phyloP scores from a whole-genome alignment of 257 asterid genomes.

The Anisodus acutangulus region DNA sequence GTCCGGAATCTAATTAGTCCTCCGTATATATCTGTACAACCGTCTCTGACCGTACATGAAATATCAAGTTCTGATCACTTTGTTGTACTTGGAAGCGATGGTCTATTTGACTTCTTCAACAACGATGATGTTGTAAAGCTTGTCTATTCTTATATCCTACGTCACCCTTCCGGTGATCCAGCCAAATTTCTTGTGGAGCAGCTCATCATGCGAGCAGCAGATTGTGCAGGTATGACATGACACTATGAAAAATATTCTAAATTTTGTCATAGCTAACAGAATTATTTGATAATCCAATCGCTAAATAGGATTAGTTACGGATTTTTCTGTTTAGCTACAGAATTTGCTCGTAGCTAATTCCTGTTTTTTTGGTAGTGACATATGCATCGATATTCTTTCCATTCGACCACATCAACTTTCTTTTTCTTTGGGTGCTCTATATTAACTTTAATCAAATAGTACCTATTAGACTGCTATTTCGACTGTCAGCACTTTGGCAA shows the following conservation, averaged over 20 bases:
- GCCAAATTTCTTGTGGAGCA: constrained; percentile 87
- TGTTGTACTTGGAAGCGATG: constrained; percentile 90
- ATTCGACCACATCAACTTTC: neutral
- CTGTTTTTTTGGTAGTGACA: neutral
- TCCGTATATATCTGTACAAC: constrained; percentile 76
- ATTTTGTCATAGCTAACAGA: no score
- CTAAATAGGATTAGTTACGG: no score
- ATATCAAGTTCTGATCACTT: constrained; percentile 76
- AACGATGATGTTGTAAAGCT: constrained; percentile 80
- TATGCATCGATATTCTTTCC: neutral
- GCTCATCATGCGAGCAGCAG: constrained; percentile 91
- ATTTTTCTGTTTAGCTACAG: no score
- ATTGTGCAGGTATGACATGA: constrained; percentile 70
- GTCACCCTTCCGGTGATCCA: constrained; percentile 84
- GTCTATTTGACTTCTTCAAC: constrained; percentile 91
- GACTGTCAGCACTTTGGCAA: neutral
- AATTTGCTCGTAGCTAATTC: no score
- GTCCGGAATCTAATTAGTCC: constrained; percentile 83
- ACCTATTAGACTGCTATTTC: constrained; percentile 8
- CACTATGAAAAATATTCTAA: no score
- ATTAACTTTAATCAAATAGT: neutral
- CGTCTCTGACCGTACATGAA: constrained; percentile 69
- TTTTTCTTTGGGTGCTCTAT: neutral
- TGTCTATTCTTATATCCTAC: constrained; percentile 58
- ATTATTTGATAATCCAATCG: no score